These are phyloP conservation scores for Penicillium sclerotigenum DNA, from an alignment of 2,329 filamentous ascomycete genomes.

Conservation along the genomic window DNA sequence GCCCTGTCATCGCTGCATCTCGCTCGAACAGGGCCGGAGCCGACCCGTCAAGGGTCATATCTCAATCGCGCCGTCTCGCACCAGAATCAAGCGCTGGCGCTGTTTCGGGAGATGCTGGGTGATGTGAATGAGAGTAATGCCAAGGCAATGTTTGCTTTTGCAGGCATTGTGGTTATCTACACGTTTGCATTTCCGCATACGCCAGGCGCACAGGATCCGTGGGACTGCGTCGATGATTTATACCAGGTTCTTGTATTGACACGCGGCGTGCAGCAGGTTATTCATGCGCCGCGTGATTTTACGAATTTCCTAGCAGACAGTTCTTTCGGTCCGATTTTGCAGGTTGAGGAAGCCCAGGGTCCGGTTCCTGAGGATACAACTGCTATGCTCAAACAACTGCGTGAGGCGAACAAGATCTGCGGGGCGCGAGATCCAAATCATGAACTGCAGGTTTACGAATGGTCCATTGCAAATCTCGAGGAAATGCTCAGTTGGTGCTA, in stretches of 20 bases:
- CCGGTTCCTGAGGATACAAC: slow-evolving; percentile 22
- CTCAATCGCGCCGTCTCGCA: slow-evolving; percentile 36
- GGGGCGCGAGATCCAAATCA: slow-evolving; percentile 20
- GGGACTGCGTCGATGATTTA: slow-evolving; percentile 33
- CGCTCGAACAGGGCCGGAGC: slow-evolving; percentile 29
- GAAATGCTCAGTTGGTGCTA: slow-evolving; percentile 28
- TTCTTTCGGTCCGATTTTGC: slow-evolving; percentile 29
- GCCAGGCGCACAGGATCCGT: slow-evolving; percentile 26
- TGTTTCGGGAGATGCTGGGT: slow-evolving; percentile 34
- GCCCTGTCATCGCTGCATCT: slow-evolving; percentile 36
- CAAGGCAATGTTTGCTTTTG: slow-evolving; percentile 43
- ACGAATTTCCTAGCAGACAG: slow-evolving; percentile 24
- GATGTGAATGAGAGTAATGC: slow-evolving; percentile 36
- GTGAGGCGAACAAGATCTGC: slow-evolving; percentile 28
- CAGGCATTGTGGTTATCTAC: slow-evolving; percentile 38
- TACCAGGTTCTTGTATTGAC: slow-evolving; percentile 34
- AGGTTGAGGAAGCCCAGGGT: slow-evolving; percentile 23
- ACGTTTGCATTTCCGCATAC: slow-evolving; percentile 37
- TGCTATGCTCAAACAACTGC: slow-evolving; percentile 21
- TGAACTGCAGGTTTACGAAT: slow-evolving; percentile 23
- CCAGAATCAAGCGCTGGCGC: slow-evolving; percentile 33
- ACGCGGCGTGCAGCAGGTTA: slow-evolving; percentile 36
- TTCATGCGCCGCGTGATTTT: slow-evolving; percentile 24
- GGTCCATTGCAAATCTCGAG: slow-evolving; percentile 27
- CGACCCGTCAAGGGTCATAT: slow-evolving; percentile 26